Base-by-base conservation (phyloP, 139 green algal species). In the Chlamydomonas sp. region DNA sequence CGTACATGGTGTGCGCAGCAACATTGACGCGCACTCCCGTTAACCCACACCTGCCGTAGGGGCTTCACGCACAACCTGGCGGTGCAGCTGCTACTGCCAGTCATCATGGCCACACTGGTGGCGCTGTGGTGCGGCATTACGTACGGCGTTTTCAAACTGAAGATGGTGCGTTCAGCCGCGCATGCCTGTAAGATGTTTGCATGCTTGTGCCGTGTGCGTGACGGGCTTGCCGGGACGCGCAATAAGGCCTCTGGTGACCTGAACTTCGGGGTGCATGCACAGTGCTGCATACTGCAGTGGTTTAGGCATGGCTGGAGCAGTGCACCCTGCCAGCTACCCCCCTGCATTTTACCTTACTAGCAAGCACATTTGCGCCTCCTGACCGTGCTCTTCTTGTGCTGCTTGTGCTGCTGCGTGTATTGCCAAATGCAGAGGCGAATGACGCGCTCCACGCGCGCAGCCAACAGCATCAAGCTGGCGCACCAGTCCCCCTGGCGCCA, bases 31-130 rank as follows among this genome's bases (percentile, higher is more conserved):
- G 31, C 31, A 49, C 31, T 49, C 31, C 31, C 31, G 31, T 49
- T 49, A 49, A 49, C 31, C 31, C 31, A 49, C 31, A 49, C 31
- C 31, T 49, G 31, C 31, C 31, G 31, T 49, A 49, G 31, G 88
- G 49, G 20, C 63, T 91, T 91, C 63, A 58, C 57, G 4, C 62
- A 91, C 63, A 91, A 91, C 72, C 88, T 91, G 31, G 62, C 84
- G 2, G 62, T 89, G 17, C 88, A 91, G 87, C 75, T 90, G 75
- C 58, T 90, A 66, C 79, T 90, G 14, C 87, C 87, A 0, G 2
- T 89, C 14, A 58, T 57, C n/a, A 89, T 91, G 61, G 59, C 78
- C 1, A 17, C 9, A 0, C 18, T 91, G 57, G 78, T 87, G 16
- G 67, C 20, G 9, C 6, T 89, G 9, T 91, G 83, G 83, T 79